Conservation (phyloP, 495 filamentous ascomycete species). For the Tetracladium setigerum region DNA sequence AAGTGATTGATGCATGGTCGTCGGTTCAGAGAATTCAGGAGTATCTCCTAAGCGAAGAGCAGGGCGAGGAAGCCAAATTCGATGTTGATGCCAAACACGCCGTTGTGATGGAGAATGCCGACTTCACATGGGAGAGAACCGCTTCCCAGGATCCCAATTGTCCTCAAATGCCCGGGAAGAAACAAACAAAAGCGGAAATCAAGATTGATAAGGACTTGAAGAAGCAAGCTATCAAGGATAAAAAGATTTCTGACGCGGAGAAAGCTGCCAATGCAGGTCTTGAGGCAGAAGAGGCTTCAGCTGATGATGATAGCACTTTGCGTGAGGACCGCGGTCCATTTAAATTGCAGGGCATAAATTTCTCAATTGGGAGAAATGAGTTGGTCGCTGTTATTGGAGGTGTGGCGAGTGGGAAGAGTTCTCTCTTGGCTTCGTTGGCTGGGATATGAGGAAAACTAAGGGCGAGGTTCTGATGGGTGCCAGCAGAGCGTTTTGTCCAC, state of each 20-base stretch:
- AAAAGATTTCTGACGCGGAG: slow-evolving; percentile 20
- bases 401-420: slow-evolving; percentile 89
- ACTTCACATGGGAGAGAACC: slow-evolving; percentile 90
- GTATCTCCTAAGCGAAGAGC: slow-evolving; percentile 79
- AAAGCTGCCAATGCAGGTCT: slow-evolving; percentile 1
- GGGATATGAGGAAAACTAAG: slow-evolving; percentile 86
- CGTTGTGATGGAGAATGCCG: slow-evolving; percentile 61
- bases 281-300: slow-evolving; percentile 2
- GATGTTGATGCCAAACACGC: slow-evolving; percentile 57
- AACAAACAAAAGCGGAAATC: slow-evolving; percentile 34
- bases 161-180: slow-evolving; percentile 27
- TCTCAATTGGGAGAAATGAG: slow-evolving; percentile 73
- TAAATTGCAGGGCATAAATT: slow-evolving; percentile 63
- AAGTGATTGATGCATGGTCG: slow-evolving; percentile 81
- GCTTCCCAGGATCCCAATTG: slow-evolving; percentile 51
- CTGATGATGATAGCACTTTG: slow-evolving; percentile 42
- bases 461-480: slow-evolving; percentile 71
- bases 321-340: slow-evolving; percentile 65
- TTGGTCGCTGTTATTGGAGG: slow-evolving; percentile 85
- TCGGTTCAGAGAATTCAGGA: slow-evolving; percentile 79
- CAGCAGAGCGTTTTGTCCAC: slow-evolving; percentile 80
- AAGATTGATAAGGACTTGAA: slow-evolving; percentile 25
- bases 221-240: slow-evolving; percentile 25
- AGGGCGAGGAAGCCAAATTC: slow-evolving; percentile 61
- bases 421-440: slow-evolving; percentile 79